These are phyloP conservation scores for Entomortierella chlamydospora DNA, from an alignment of 192 early-diverging fungal genomes.

Conservation along the genomic window DNA sequence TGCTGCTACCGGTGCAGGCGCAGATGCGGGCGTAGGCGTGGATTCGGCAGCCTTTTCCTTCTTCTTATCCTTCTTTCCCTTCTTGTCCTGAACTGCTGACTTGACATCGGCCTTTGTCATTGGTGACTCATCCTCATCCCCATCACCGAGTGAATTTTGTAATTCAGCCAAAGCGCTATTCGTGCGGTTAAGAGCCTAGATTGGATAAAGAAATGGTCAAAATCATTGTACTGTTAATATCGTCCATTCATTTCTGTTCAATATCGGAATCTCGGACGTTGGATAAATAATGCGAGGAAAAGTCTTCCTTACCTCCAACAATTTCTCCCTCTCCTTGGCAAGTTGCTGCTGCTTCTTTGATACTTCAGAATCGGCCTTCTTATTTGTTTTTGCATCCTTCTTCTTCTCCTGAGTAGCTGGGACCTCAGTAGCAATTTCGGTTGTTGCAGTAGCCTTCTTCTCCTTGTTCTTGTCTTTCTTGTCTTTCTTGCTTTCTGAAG, in stretches of 20 bases:
- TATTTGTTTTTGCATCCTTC: constrained; percentile 7
- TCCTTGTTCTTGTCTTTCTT: constrained; percentile 30
- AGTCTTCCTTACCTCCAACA: constrained; percentile 29
- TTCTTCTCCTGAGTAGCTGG: constrained; percentile 4
- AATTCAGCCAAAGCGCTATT: constrained; percentile 48
- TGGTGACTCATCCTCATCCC: constrained; percentile 20
- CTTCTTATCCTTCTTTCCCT: constrained; percentile 36
- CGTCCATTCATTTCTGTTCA: too few relatives aligned
- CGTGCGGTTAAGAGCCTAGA: constrained; percentile 40
- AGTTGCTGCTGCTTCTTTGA: constrained; percentile 52
- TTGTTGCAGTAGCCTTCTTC: constrained; percentile 15
- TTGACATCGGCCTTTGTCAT: constrained; percentile 36
- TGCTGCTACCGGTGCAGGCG: constrained; percentile 7
- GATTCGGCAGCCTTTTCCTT: background rate
- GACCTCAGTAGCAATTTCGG: background rate
- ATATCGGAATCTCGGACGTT: too few relatives aligned
- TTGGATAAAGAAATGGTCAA: background rate
- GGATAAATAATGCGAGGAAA: background rate
- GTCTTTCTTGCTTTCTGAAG: constrained; percentile 8
- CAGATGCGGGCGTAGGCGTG: constrained; percentile 1
- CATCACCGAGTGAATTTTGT: constrained; percentile 45
- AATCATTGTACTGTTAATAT: background rate
- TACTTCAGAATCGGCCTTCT: constrained; percentile 16
- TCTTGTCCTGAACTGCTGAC: constrained; percentile 31
- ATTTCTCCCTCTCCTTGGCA: constrained; percentile 43